Conservation (phyloP, 768 basidiomycete species). For the Leucosporidium yakuticum region DNA sequence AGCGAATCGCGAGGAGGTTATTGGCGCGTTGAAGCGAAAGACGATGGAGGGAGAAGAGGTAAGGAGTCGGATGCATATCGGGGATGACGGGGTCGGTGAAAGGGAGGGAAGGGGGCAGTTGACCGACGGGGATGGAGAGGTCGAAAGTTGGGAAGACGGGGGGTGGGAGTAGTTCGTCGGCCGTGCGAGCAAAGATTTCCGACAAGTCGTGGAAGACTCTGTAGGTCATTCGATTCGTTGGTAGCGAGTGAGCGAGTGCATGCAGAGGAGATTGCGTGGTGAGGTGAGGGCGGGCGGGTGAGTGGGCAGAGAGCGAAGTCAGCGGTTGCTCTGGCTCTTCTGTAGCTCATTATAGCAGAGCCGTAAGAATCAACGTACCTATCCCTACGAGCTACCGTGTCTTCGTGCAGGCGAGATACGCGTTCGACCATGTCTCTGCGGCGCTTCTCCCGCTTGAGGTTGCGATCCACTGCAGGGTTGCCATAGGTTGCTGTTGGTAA, state of each 20-base stretch:
- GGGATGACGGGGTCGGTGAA: constrained; percentile 34
- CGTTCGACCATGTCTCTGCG: constrained; percentile 48
- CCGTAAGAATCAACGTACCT: constrained; percentile 21
- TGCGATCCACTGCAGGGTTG: constrained; percentile 7
- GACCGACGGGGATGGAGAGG: constrained; percentile 25
- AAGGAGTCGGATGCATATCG: constrained; percentile 37
- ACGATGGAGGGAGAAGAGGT: constrained; percentile 45
- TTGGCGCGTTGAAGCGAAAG: constrained; percentile 46
- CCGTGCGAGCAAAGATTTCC: constrained; percentile 33
- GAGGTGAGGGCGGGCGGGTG: constrained; percentile 14
- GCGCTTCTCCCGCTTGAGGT: constrained; percentile 46
- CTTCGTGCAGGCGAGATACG: constrained; percentile 46
- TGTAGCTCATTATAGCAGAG: neutral
- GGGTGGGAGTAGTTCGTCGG: constrained; percentile 32
- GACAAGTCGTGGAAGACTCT: constrained; percentile 34
- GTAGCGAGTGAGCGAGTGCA: constrained; percentile 36
- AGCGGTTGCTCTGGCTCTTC: neutral
- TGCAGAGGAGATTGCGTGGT: constrained; percentile 22
- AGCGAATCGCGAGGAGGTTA: constrained; percentile 42
- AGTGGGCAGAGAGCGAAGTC: constrained; percentile 10
- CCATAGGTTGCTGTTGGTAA: neutral
- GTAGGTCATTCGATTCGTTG: constrained; percentile 34
- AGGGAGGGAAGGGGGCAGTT: constrained; percentile 30
- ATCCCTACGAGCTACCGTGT: constrained; percentile 40
- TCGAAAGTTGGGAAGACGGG: constrained; percentile 33